Evolutionary conservation across 352 stramenopile genomes (phyloP).

Genomic region (Phytophthora palmivora): DNA sequence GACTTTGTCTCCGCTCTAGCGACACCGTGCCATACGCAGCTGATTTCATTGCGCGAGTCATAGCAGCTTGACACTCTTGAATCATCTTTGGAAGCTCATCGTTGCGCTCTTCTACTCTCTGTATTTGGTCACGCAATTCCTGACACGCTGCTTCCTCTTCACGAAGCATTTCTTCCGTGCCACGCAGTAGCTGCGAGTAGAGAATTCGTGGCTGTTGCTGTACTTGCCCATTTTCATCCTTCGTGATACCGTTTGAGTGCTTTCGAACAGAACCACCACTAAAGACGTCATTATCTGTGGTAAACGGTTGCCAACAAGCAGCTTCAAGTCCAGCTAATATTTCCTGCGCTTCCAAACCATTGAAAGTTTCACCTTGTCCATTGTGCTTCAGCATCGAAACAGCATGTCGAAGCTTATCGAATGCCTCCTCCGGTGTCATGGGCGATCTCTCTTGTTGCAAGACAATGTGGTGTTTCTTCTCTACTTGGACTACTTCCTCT

Average conservation of each 20-base stretch:
- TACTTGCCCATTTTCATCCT: neutral
- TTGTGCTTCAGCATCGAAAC: neutral
- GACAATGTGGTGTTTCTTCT: slow-evolving; percentile 19
- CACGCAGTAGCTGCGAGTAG: slow-evolving; percentile 45
- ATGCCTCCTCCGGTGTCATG: slow-evolving; percentile 42
- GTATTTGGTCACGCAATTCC: slow-evolving; percentile 26
- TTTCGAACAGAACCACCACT: neutral
- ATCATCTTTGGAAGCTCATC: slow-evolving; percentile 45
- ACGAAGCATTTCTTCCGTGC: slow-evolving; percentile 35
- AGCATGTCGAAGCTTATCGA: slow-evolving; percentile 34
- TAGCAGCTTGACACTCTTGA: slow-evolving; percentile 29
- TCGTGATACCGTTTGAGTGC: neutral
- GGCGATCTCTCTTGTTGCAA: neutral
- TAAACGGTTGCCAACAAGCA: slow-evolving; percentile 47
- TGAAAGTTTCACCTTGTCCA: slow-evolving; percentile 1
- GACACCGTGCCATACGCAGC: slow-evolving; percentile 2
- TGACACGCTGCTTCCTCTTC: slow-evolving; percentile 30
- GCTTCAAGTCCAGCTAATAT: slow-evolving; percentile 37
- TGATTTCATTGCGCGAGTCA: slow-evolving; percentile 27
- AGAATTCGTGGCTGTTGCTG: slow-evolving; percentile 23
- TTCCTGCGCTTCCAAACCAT: slow-evolving; percentile 15
- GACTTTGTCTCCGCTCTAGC: neutral
- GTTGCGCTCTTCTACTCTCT: slow-evolving; percentile 31
- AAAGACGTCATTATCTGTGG: neutral
- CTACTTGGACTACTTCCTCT: slow-evolving; percentile 40